These are phyloP conservation scores for Cladosporium phlei DNA, from an alignment of 2,329 filamentous ascomycete genomes.

Conservation along the genomic window DNA sequence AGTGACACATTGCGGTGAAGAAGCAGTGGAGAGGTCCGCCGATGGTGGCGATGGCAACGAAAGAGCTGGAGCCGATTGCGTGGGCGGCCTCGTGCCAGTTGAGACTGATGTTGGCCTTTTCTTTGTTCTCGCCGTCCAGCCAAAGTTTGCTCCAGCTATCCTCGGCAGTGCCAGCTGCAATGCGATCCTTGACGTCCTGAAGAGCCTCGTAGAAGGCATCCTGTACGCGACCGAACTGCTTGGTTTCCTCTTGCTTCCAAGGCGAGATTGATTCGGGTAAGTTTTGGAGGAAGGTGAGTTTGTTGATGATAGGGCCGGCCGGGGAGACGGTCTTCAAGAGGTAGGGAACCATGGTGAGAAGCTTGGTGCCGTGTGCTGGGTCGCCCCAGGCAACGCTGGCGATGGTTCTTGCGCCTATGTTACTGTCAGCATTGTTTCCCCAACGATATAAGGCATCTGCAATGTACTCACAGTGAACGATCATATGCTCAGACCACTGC, in stretches of 20 bases:
- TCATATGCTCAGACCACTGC: conserved; percentile 31
- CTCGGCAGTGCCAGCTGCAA: conserved; percentile 21
- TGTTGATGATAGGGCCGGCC: conserved; percentile 31
- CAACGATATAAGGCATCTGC: not conserved
- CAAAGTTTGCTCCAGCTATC: conserved; percentile 32
- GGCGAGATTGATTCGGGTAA: conserved; percentile 29
- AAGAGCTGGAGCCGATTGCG: conserved; percentile 31
- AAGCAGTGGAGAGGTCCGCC: conserved; percentile 32
- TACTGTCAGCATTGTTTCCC: not conserved
- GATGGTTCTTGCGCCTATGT: conserved; percentile 25
- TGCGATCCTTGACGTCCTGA: conserved; percentile 26
- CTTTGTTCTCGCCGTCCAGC: conserved; percentile 23
- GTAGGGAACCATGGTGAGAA: conserved; percentile 30
- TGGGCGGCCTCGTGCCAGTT: conserved; percentile 32
- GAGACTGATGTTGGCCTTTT: conserved; percentile 24
- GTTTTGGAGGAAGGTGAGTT: conserved; percentile 30
- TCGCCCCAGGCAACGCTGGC: conserved; percentile 32
- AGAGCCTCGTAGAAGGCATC: conserved; percentile 32
- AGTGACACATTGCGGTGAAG: conserved; percentile 32
- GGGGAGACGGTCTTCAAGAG: conserved; percentile 33
- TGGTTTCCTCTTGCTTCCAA: conserved; percentile 27
- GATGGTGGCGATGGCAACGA: conserved; percentile 33
- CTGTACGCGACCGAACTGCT: conserved; percentile 28
- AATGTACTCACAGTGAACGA: conserved; percentile 25
- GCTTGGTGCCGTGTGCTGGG: conserved; percentile 31